Conservation (phyloP, 352 stramenopile species). For the Pythium dissimile region DNA sequence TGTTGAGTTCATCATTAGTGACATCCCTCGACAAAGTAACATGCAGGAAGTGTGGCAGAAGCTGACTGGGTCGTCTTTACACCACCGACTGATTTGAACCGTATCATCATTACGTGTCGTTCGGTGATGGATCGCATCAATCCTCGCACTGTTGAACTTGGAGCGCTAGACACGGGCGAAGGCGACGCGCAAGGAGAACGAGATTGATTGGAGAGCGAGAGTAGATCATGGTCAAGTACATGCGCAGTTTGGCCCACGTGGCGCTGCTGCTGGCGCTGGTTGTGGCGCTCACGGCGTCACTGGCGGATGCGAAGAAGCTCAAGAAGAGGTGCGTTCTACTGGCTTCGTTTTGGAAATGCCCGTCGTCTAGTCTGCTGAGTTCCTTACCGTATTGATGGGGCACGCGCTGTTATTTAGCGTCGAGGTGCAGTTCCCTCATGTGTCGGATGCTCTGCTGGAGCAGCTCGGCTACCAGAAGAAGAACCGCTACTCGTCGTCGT, state of each 20-base stretch:
- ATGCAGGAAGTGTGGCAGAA: background rate
- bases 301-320: conserved; percentile 21
- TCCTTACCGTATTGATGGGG: too few species aligned
- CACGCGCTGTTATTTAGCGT: conserved; percentile 31
- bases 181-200: background rate
- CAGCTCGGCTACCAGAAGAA: conserved; percentile 81
- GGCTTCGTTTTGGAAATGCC: too few species aligned
- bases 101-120: conserved; percentile 18
- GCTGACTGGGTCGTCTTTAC: background rate
- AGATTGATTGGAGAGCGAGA: background rate
- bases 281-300: conserved; percentile 16
- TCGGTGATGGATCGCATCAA: background rate
- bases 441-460: conserved; percentile 70
- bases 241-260: conserved; percentile 21
- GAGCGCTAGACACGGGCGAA: conserved; percentile 4
- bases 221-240: conserved; percentile 17
- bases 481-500: conserved; percentile 66
- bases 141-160: conserved; percentile 19
- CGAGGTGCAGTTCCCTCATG: conserved; percentile 72
- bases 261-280: conserved; percentile 33
- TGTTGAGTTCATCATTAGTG: background rate
- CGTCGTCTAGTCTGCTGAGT: background rate
- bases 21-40: background rate
- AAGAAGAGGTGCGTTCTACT: conserved; percentile 49
- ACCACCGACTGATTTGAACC: background rate